Evolutionary conservation across 2,329 filamentous ascomycete species (phyloP), one percentile per base, ranked within the genome.

Genomic region (Ceratocystis smalleyi): DNA sequence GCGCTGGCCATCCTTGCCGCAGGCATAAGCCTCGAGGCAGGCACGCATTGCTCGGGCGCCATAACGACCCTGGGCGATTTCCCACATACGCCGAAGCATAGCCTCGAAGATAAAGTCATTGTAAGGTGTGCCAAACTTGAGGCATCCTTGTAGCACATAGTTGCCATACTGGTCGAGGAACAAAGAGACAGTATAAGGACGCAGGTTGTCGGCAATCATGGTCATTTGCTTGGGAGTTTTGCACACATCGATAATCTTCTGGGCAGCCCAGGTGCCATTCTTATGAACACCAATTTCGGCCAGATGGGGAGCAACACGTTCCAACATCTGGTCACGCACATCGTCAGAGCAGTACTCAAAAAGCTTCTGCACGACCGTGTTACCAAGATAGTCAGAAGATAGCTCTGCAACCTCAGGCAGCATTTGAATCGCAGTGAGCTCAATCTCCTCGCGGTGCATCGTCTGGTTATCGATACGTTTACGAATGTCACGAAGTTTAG

Each of bases 151-250:
- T 69, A 97, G 82, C 64, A 99, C 94, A 70, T 99, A 99, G 77
- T 99, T 99, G 73, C 94, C 94, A 70, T 95, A 99, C 72, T 99
- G 94, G 71, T 99, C 94, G 45, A 97, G 80, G 81, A 99, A 97
- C 22, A 97, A 80, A 2, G 91, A 89, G 59, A 96, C 83, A 0
- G 88, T 91, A 75, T 95, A 96, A 0, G 91, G 86, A 2, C 87
- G 87, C 35, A 97, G 79, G 69, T 89, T 82, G 68, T 95, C 85
- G 32, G 94, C 87, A 71, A 99, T 92, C 76, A 90, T 78, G 59
- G 79, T 77, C 85, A 94, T 92, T 75, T 97, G 91, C 49, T 79
- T 77, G 5, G 87, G 84, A 0, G 88, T 90, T 75, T 94, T 90
- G 73, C 91, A 92, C 5, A 96, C 90, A 71, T 97, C 92, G 69